phyloP scores from a whole-genome alignment of 257 asterid species.

The Solanum ossicruentum region DNA sequence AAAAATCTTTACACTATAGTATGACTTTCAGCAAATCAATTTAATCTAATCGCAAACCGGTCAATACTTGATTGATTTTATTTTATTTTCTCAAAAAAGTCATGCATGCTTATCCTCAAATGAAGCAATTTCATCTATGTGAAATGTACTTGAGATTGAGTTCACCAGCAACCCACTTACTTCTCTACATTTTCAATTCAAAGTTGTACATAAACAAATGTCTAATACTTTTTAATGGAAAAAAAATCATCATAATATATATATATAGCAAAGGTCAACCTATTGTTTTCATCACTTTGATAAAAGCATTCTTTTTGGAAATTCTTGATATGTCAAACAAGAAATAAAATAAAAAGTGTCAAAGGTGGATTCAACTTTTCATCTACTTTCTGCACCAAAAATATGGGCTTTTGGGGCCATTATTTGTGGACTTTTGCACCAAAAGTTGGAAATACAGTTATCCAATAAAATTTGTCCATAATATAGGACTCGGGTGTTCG shows the following conservation, averaged over 20 bases:
- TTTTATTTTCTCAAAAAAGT: neutral
- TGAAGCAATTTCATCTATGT: neutral
- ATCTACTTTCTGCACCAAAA: neutral
- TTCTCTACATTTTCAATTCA: neutral
- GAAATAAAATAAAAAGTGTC: neutral
- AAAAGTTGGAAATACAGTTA: neutral
- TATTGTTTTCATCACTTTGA: neutral
- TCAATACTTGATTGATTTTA: neutral
- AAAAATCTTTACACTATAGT: too few relatives aligned
- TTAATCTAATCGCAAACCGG: fast-evolving
- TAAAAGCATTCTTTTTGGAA: neutral
- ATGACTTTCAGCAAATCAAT: too few relatives aligned
- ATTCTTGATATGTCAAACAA: neutral
- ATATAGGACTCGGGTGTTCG: neutral
- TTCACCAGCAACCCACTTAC: neutral
- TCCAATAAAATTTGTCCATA: neutral
- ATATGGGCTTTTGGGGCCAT: neutral
- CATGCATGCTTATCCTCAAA: neutral
- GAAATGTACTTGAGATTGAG: neutral
- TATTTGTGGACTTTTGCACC: neutral
- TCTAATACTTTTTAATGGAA: neutral
- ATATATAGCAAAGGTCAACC: neutral
- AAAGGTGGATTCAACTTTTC: neutral
- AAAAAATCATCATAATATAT: neutral
- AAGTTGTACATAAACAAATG: neutral